phyloP scores from a whole-genome alignment of 129 eudicot species.

The Calendula officinalis region DNA sequence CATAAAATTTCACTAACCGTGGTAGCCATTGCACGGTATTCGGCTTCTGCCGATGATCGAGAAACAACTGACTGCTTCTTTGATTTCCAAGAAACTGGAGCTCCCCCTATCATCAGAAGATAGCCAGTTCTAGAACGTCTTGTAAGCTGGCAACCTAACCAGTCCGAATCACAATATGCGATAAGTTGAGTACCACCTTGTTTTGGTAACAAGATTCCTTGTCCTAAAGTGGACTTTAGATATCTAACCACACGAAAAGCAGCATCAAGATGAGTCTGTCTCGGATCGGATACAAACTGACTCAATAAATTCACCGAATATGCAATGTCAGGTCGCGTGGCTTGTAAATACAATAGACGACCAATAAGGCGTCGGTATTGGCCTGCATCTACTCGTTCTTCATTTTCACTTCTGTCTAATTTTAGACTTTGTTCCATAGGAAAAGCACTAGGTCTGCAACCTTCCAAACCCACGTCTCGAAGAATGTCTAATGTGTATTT shows the following conservation, averaged over 20 bases:
- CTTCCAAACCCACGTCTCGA: too few species aligned
- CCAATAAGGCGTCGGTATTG: neutral
- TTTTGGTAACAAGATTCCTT: neutral
- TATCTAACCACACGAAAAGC: neutral
- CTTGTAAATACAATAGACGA: neutral
- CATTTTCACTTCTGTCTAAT: too few species aligned
- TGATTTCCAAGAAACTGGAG: constrained; percentile 2
- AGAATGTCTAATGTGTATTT: too few species aligned
- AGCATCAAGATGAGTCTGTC: neutral
- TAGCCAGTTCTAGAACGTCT: too few species aligned
- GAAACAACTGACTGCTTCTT: neutral
- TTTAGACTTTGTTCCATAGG: too few species aligned
- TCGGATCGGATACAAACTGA: neutral
- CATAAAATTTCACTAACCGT: neutral
- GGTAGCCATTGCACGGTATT: neutral
- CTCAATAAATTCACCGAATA: neutral
- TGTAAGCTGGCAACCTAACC: neutral
- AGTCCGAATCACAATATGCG: neutral
- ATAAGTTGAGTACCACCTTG: neutral
- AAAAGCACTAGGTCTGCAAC: neutral
- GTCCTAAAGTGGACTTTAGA: neutral
- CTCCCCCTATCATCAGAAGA: neutral
- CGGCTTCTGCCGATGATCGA: neutral
- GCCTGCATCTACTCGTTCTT: neutral
- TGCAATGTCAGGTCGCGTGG: neutral